Percentiles rank a stretch among this genome's conserved stretches.
Evolutionary conservation across 129 eudicot species (phyloP).

Genomic region (Tagetes patula): DNA sequence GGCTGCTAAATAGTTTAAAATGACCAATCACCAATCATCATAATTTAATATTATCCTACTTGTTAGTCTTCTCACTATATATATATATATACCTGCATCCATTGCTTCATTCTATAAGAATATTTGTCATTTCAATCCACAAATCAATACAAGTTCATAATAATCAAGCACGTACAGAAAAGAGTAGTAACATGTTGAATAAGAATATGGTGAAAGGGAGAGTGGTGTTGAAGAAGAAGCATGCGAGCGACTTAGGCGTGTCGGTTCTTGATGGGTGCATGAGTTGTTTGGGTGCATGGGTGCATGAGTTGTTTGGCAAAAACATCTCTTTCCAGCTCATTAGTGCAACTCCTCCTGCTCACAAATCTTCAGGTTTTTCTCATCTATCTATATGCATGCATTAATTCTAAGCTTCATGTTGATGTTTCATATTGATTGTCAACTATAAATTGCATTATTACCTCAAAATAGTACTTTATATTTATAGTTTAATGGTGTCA

Average conservation of each 20-base stretch:
- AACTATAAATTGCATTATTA: too few species aligned
- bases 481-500: too few species aligned
- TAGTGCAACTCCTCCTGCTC: slow-evolving; percentile 35
- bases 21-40: neutral
- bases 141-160: too few species aligned
- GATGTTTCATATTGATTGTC: too few species aligned
- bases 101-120: neutral
- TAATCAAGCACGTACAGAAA: neutral
- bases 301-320: slow-evolving; percentile 40
- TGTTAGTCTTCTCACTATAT: neutral
- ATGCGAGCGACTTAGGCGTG: slow-evolving; percentile 28
- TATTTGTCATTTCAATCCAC: neutral
- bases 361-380: slow-evolving; percentile 16
- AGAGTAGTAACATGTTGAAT: slow-evolving; percentile 1
- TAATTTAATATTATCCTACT: neutral
- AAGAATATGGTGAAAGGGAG: slow-evolving; percentile 33
- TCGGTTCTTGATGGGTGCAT: slow-evolving; percentile 27
- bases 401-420: too few species aligned
- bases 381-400: neutral
- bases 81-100: neutral
- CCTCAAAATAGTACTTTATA: too few species aligned
- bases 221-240: slow-evolving; percentile 43
- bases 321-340: slow-evolving; percentile 42
- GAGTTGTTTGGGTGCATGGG: neutral
- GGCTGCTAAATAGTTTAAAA: neutral